Evolutionary conservation across 306 rosid genomes (phyloP), one percentile per base, ranked within the genome.

Genomic region (Spatholobus suberectus): DNA sequence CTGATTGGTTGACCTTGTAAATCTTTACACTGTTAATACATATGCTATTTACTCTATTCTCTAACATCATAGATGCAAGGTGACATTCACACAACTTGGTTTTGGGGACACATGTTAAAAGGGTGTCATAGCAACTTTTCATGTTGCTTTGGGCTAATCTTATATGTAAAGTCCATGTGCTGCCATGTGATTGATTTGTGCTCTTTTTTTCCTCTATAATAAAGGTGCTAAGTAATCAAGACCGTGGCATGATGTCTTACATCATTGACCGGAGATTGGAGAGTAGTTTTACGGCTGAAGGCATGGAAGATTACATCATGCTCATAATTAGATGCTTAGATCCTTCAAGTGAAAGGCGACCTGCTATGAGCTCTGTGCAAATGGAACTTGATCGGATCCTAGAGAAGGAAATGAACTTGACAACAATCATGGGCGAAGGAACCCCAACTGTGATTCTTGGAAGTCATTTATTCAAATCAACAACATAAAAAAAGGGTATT

Each of bases 371-470:
- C 87, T 67, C 88, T 76, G 98, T 91, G 77, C 90, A 87, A 54
- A 87, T 23, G 90, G 97, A 95, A 85, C 92, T 95, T 41, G 94
- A 89, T 24, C 83, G 97, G 57, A 93, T 95, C 75, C 78, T 76
- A 12, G 97, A 95, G 77, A 93, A 89, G 87, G 98, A 95, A 87
- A 83, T 75, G 87, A 93, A 87, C 84, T 87, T 95, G 86, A 95
- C 98, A 47, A 89, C 97, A 69, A 68, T 93, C 62, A 91, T 86
- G 97, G 98, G 98, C 51, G 97, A 91, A 93, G 95, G 91, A 85
- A 90, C 95, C 26, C 90, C 92, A 35, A 84, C 86, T 8, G 97
- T 94, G 82, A 79, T 78, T 14, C 97, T 88, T 76, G 98, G 97
- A 83, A 94, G 98, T 61, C 88, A 90, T 37, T 84, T 94, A 82